Percentiles rank a stretch among this genome's conserved stretches.
Evolutionary conservation across 371 early-diverging fungal species (phyloP).

Genomic region (Mortierella sp.): DNA sequence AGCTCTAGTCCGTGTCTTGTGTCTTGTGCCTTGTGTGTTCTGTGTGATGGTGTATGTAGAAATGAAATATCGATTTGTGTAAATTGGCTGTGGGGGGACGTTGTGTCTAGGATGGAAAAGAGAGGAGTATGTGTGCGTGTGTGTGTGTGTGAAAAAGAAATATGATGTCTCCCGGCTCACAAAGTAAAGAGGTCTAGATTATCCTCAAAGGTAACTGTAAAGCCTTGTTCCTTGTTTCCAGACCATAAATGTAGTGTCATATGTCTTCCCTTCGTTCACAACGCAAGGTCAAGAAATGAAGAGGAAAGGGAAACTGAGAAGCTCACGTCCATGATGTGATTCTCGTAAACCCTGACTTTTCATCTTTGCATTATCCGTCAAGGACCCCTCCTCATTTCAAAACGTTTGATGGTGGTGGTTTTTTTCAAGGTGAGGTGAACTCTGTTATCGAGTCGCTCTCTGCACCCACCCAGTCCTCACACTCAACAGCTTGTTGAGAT

Average conservation of each 20-base stretch:
- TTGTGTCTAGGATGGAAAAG: neutral
- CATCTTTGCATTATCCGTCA: neutral
- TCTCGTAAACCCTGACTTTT: neutral
- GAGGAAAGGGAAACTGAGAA: neutral
- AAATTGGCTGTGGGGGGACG: neutral
- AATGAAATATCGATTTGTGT: constrained; percentile 7
- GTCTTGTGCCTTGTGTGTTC: neutral
- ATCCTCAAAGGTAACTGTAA: neutral
- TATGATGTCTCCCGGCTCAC: neutral
- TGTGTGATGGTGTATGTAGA: neutral
- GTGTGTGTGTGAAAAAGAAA: neutral
- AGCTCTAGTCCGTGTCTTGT: neutral
- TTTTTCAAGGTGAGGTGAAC: neutral
- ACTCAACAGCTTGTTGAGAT: neutral
- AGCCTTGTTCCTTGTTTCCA: neutral
- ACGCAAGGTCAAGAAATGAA: neutral
- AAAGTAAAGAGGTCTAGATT: neutral
- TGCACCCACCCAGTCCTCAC: too few relatives aligned
- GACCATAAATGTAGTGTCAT: too few relatives aligned
- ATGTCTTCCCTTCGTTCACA: neutral
- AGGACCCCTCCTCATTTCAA: neutral
- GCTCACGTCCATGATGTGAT: neutral
- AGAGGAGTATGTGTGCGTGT: neutral
- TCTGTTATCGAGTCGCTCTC: neutral
- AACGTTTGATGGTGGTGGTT: too few relatives aligned